A percentile compares a stretch with the other conserved stretches of the same genome.
Conservation (phyloP, 225 moss, liverwort and hornwort genomes). For the Anthoceros angustus region DNA sequence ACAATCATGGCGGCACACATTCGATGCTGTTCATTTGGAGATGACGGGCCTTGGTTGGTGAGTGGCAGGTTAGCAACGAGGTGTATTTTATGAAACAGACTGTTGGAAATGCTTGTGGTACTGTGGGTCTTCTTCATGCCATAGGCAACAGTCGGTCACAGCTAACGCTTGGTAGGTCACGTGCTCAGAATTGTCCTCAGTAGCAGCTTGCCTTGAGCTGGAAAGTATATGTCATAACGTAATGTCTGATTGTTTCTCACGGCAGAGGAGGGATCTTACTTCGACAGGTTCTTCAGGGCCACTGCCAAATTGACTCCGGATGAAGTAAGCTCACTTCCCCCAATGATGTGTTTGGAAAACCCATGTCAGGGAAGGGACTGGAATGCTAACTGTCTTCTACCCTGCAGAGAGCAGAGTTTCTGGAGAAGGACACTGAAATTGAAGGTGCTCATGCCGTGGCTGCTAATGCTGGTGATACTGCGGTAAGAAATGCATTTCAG, state of each 20-base stretch:
- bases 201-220: not conserved
- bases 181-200: not conserved
- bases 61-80: slow-evolving; percentile 60
- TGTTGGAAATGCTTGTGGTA: slow-evolving; percentile 89
- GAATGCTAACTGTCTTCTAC: slow-evolving; percentile 4
- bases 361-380: not conserved
- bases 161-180: slow-evolving; percentile 51
- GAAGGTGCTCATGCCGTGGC: slow-evolving; percentile 68
- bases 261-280: slow-evolving; percentile 60
- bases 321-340: slow-evolving; percentile 27
- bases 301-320: slow-evolving; percentile 52
- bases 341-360: not conserved
- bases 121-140: slow-evolving; percentile 82
- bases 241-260: slow-evolving; percentile 3
- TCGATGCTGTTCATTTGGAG: slow-evolving; percentile 12
- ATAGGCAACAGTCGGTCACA: slow-evolving; percentile 61
- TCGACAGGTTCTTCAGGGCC: slow-evolving; percentile 53
- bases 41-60: slow-evolving; percentile 9
- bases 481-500: slow-evolving; percentile 23
- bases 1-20: not conserved
- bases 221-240: not conserved
- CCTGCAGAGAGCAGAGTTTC: slow-evolving; percentile 45
- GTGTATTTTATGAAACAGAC: slow-evolving; percentile 89
- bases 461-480: slow-evolving; percentile 60
- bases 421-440: slow-evolving; percentile 55